Base-by-base conservation (phyloP, 306 rosid species). In the Gastrolobium bilobum region DNA sequence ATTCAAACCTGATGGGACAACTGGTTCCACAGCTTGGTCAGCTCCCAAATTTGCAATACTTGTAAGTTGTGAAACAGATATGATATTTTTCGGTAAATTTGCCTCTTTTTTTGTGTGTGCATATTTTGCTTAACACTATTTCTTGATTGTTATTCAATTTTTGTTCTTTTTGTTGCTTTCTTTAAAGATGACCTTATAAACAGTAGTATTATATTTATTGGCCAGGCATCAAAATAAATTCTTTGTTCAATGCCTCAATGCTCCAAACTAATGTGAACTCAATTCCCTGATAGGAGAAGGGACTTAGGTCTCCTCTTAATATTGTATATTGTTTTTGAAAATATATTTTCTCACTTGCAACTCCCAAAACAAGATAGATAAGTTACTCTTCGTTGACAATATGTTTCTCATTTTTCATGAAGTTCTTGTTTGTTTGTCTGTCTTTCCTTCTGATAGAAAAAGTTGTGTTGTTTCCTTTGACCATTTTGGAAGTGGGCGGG, bases 1-100 rank as follows among this genome's bases (percentile, higher is more conserved):
- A 91, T 86, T 87, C 91, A 34, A 78, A 89, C 81, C 89, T 93
- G 66, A 40, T 91, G 29, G 94, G 98, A 69, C 4, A 0, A 47
- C 83, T 93, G 63, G 98, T 84, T 77, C 52, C 87, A 40, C 73
- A 89, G 40, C 97, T 93, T 81, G 97, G 93, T 3, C 82, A 65
- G 72, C 94, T 93, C 40, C 1, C 33, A 60, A 87, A 83, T 65
- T 86, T 93, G 78, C 87, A 89, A 74, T 87, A 86, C 87, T 75
- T 93, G 98, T 93, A 85, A 89, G 97, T 77, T 26, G 4, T 65
- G 26, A 54, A 50, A 61, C 39, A 6, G 7, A 26, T 31, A 67
- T n/a, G 44, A 59, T 60, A 57, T 39, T n/a, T 59, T 13, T 37
- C 38, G 6, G 15, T 33, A 31, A 37, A 81, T 56, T 43, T 65